Evolutionary conservation across 345 rosid genomes (phyloP).

Genomic region (Populus alba): DNA sequence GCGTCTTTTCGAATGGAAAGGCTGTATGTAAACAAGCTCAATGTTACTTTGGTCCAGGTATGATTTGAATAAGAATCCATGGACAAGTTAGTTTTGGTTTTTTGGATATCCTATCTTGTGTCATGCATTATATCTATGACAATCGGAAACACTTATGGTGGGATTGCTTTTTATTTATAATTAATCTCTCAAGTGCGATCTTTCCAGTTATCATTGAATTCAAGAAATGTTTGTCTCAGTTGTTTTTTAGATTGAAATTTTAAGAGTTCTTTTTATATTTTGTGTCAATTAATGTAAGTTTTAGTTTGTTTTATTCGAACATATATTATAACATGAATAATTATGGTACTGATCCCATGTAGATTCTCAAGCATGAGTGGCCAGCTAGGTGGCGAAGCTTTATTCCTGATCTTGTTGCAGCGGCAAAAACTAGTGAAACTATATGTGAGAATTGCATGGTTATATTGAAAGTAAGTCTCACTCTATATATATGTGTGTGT

Average conservation of each 20-base stretch:
- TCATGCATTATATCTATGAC: background rate
- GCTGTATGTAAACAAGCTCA: constrained; percentile 92
- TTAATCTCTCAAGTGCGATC: background rate
- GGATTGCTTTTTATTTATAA: background rate
- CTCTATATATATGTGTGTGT: background rate
- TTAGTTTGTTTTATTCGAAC: background rate
- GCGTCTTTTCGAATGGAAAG: constrained; percentile 78
- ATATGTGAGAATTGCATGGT: constrained; percentile 99
- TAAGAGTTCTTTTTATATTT: background rate
- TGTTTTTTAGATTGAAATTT: background rate
- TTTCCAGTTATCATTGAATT: background rate
- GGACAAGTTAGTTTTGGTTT: background rate
- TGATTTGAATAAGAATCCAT: background rate
- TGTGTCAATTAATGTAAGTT: background rate
- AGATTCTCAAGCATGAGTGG: constrained; percentile 99
- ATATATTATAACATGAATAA: background rate
- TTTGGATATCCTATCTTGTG: background rate
- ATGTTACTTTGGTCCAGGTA: constrained; percentile 97
- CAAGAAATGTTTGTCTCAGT: background rate
- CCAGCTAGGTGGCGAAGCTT: constrained; percentile 97
- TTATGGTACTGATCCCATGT: constrained; percentile 12
- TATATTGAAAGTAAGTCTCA: constrained; percentile 69
- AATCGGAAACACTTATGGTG: background rate
- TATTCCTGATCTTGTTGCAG: constrained; percentile 97
- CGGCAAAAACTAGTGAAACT: constrained; percentile 99